Base-by-base conservation (phyloP, 2,329 filamentous ascomycete species). In the Aspergillus niger region DNA sequence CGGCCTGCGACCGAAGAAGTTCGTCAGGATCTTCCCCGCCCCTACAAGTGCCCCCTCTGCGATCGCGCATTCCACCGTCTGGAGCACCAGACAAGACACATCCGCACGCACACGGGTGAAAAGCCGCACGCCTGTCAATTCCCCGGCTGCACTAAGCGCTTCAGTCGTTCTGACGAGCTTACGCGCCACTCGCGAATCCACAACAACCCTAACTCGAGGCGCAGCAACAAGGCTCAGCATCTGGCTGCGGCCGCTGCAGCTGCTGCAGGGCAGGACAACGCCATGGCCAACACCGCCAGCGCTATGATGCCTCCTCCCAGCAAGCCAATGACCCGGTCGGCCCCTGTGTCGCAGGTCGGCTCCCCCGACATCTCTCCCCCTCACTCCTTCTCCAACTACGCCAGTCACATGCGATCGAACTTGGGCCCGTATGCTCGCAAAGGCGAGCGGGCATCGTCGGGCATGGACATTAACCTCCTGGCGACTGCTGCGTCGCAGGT, bases 51-150 rank as follows among this genome's bases (percentile, higher is more conserved):
- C 79, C 93, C 94, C 63, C 86, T 99, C 65, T 99, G 95, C 82
- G 94, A 97, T 72, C 96, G 97, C 85, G 94, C 95, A 63, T 99
- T 99, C 81, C 95, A 98, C 83, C 92, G 95, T 65, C 85, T 99
- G 44, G 94, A 98, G 82, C 94, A 98, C 77, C 94, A 97, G 83
- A 89, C 86, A 61, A 80, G 88, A 70, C 94, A 99, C 79, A 98
- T 98, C 74, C 89, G 94, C 71, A 98, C 95, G 6, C 94, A 99
- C 79, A 99, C 94, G 0, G 95, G 94, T 71, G 94, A 99, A 83
- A 99, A 98, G 84, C 94, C 94, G 51, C 95, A 98, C 73, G 93
- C 91, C 64, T 99, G 94, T 86, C 89, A 91, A 76, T 97, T 94
- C 73, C 92, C 92, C 3, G 92, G 93, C 70, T 98, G 94, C 86